A percentile compares a stretch with the other conserved stretches of the same genome.
Evolutionary conservation across 345 rosid species (phyloP).

Genomic region (Corymbia maculata): DNA sequence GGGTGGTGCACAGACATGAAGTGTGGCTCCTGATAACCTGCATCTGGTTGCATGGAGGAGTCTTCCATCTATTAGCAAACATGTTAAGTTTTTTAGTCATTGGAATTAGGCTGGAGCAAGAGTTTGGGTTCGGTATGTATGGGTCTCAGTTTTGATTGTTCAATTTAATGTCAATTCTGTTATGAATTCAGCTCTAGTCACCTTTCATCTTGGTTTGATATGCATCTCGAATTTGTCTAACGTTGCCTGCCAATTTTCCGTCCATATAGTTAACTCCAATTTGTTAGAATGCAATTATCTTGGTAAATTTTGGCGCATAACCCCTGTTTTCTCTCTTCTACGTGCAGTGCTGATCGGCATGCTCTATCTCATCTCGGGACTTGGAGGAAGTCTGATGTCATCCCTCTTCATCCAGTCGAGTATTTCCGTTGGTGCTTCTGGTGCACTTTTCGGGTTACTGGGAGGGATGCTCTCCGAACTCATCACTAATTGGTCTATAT

Average conservation of each 20-base stretch:
- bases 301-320: neutral
- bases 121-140: conserved; percentile 79
- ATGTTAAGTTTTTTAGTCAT: conserved; percentile 73
- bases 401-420: conserved; percentile 76
- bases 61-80: conserved; percentile 69
- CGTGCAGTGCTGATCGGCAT: conserved; percentile 51
- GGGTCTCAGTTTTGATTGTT: neutral
- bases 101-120: conserved; percentile 82
- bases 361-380: conserved; percentile 78
- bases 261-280: no score
- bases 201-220: neutral
- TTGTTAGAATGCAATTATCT: neutral
- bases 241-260: neutral
- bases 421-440: conserved; percentile 94
- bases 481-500: conserved; percentile 85
- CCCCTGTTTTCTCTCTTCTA: neutral
- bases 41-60: conserved; percentile 90
- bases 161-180: neutral
- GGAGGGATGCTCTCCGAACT: conserved; percentile 97
- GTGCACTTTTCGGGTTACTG: conserved; percentile 85
- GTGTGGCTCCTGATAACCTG: conserved; percentile 86
- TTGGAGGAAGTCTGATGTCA: conserved; percentile 91
- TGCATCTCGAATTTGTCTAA: neutral
- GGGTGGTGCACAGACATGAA: conserved; percentile 44
- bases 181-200: neutral